These are phyloP conservation scores for Nakataea oryzae DNA, from an alignment of 2,329 filamentous ascomycete species.

Conservation along the genomic window DNA sequence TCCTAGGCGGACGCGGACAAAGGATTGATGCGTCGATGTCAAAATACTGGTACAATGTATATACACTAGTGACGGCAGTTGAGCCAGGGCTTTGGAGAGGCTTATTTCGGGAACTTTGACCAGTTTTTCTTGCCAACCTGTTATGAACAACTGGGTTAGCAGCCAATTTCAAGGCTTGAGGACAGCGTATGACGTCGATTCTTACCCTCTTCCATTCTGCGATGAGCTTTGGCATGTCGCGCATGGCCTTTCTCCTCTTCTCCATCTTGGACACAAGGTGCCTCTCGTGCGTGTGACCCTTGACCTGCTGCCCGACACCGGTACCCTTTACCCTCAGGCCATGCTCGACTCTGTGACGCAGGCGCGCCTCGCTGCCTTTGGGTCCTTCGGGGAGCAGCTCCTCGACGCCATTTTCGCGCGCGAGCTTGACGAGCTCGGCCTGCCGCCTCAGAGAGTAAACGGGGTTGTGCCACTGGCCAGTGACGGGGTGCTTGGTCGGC, in stretches of 20 bases:
- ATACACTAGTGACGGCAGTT: conserved; percentile 2
- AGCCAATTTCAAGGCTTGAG: not conserved
- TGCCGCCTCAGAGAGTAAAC: conserved; percentile 77
- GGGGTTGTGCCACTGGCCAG: conserved; percentile 75
- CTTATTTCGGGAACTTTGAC: conserved; percentile 47
- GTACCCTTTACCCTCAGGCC: conserved; percentile 85
- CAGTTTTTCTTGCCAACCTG: conserved; percentile 32
- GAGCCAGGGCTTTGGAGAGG: conserved; percentile 3
- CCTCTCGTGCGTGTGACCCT: conserved; percentile 90
- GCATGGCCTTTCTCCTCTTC: conserved; percentile 81
- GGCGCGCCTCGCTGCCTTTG: conserved; percentile 64
- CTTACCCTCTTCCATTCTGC: conserved; percentile 85
- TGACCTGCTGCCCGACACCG: conserved; percentile 83
- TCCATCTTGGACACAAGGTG: conserved; percentile 76
- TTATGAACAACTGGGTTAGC: not conserved
- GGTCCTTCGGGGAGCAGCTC: conserved; percentile 66
- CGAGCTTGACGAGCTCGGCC: conserved; percentile 83
- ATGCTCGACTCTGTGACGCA: conserved; percentile 63
- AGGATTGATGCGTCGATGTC: not conserved
- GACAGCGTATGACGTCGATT: conserved; percentile 5
- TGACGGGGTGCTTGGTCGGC: conserved; percentile 65
- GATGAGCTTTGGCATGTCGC: conserved; percentile 89
- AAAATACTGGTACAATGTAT: conserved; percentile 5
- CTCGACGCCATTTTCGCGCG: conserved; percentile 67
- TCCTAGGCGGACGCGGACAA: not conserved